These are phyloP conservation scores for Emydomyces testavorans DNA, from an alignment of 2,329 filamentous ascomycete genomes.

Conservation along the genomic window DNA sequence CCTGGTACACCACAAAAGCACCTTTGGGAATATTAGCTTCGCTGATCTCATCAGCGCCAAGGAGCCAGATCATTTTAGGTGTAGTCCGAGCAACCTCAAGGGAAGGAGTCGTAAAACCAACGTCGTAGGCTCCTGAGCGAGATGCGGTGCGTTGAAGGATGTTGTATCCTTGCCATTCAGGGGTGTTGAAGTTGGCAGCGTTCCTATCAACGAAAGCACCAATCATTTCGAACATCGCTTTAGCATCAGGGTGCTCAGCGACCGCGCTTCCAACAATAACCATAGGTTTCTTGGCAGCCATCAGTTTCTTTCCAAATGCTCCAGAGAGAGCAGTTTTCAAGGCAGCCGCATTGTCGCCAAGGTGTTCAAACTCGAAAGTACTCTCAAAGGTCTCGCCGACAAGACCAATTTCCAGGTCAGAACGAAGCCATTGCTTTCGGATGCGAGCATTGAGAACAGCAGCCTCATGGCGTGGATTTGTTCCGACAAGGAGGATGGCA, in stretches of 20 bases:
- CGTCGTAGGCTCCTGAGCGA: constrained; percentile 83
- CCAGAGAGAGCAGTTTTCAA: constrained; percentile 79
- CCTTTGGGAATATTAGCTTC: constrained; percentile 84
- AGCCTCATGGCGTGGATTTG: constrained; percentile 90
- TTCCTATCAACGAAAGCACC: constrained; percentile 90
- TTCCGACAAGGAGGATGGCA: constrained; percentile 80
- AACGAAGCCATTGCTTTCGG: constrained; percentile 93
- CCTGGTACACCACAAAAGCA: constrained; percentile 94
- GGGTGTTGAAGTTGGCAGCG: constrained; percentile 70
- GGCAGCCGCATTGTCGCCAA: constrained; percentile 65
- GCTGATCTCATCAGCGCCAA: constrained; percentile 84
- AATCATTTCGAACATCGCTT: constrained; percentile 84
- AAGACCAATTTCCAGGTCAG: constrained; percentile 82
- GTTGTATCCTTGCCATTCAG: constrained; percentile 96
- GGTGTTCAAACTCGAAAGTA: constrained; percentile 89
- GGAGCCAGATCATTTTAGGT: constrained; percentile 92
- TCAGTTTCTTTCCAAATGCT: constrained; percentile 84
- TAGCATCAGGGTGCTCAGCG: constrained; percentile 80
- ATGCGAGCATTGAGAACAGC: constrained; percentile 93
- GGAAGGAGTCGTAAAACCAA: constrained; percentile 85
- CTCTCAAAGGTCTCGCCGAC: constrained; percentile 86
- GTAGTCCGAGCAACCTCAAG: constrained; percentile 67
- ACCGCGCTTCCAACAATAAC: constrained; percentile 90
- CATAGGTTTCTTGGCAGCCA: constrained; percentile 81
- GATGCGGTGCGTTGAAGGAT: constrained; percentile 89